A percentile compares a stretch with the other conserved stretches of the same genome.
phyloP scores from a whole-genome alignment of 2,329 filamentous ascomycete genomes.

The Colletotrichum sp. region DNA sequence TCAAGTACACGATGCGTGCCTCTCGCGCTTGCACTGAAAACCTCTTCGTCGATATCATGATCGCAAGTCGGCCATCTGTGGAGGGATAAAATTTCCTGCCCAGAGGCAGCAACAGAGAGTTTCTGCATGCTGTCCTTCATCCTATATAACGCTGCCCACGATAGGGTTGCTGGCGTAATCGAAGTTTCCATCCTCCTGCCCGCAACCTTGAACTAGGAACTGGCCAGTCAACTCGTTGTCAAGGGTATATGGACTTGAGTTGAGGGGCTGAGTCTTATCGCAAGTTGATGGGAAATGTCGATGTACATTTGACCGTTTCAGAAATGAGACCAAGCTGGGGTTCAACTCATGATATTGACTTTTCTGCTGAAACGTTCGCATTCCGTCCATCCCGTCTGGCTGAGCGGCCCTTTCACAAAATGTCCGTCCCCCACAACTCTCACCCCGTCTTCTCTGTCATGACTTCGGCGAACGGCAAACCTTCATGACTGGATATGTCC shows the following conservation, averaged over 20 bases:
- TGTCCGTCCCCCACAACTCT: background rate
- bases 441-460: background rate
- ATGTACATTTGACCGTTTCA: background rate
- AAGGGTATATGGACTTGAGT: background rate
- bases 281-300: background rate
- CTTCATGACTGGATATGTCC: background rate
- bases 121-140: background rate
- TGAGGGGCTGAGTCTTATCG: background rate
- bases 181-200: background rate
- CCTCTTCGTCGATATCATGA: background rate
- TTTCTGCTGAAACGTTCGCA: background rate
- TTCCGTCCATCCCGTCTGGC: background rate
- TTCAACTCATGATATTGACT: constrained; percentile 4
- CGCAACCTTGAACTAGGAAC: background rate
- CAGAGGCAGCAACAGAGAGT: fast-evolving
- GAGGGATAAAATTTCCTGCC: background rate
- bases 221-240: background rate
- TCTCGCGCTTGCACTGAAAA: background rate
- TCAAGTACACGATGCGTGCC: background rate
- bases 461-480: background rate
- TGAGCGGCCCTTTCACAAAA: background rate
- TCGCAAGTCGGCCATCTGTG: background rate
- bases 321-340: background rate
- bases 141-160: background rate
- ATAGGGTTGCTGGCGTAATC: background rate